Evolutionary conservation across 345 rosid genomes (phyloP).

Genomic region (Gossypium mustelinum): DNA sequence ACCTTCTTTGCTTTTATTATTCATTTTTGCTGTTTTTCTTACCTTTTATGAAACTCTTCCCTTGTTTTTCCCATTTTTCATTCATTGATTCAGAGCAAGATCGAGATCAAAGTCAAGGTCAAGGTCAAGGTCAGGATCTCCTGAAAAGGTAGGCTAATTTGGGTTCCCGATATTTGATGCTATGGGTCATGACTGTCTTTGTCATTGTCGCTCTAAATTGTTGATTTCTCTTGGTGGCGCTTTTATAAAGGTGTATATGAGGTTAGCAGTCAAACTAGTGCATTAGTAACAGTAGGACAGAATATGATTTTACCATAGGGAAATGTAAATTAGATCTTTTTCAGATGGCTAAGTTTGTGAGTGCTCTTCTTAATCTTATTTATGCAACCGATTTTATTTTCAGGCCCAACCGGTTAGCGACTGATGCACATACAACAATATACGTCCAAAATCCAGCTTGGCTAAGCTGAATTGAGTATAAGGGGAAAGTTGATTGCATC

Average conservation of each 20-base stretch:
- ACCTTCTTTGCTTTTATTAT: not conserved
- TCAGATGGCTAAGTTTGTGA: not conserved
- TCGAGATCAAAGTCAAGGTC: slow-evolving; percentile 41
- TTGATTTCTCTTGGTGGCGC: not conserved
- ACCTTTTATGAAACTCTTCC: not conserved
- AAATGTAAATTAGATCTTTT: not conserved
- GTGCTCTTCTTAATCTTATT: not conserved
- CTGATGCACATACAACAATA: not conserved
- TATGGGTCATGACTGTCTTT: not conserved
- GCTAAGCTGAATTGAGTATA: not conserved
- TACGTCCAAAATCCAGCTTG: not conserved
- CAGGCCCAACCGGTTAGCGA: not conserved
- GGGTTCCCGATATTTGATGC: not conserved
- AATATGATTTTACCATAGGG: not conserved
- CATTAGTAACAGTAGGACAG: not conserved
- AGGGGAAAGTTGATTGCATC: not conserved
- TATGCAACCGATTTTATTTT: not conserved
- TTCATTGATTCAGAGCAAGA: slow-evolving; percentile 27
- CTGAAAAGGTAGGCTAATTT: slow-evolving; percentile 37
- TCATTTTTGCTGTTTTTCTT: not conserved
- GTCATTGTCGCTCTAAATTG: not conserved
- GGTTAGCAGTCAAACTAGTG: not conserved
- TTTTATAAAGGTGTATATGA: not conserved
- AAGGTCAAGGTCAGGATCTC: slow-evolving; percentile 43
- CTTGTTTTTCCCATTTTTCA: not conserved